phyloP scores from a whole-genome alignment of 2,329 filamentous ascomycete species.

The Tolypocladium guangdongense region DNA sequence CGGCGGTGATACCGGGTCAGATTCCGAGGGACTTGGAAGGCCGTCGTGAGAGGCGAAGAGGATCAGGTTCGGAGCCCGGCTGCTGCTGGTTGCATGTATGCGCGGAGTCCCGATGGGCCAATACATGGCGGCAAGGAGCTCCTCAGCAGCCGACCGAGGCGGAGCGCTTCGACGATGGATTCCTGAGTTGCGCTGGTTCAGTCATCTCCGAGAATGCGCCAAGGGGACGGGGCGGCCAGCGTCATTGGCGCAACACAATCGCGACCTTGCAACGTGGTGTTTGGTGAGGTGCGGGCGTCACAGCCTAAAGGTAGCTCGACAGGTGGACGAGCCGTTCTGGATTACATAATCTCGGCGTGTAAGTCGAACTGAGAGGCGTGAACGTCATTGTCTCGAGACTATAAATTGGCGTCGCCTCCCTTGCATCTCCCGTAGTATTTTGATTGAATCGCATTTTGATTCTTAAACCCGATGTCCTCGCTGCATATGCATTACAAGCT shows the following conservation, averaged over 20 bases:
- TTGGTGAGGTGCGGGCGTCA: neutral
- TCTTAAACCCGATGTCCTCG: too few species aligned
- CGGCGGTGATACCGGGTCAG: slow-evolving; percentile 9
- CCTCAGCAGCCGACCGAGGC: slow-evolving; percentile 11
- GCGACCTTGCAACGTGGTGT: neutral
- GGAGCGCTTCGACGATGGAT: slow-evolving; percentile 9
- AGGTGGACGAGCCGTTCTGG: neutral
- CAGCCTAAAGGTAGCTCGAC: neutral
- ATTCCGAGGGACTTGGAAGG: slow-evolving; percentile 25
- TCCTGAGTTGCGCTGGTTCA: slow-evolving; percentile 8
- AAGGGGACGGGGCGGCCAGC: slow-evolving; percentile 6
- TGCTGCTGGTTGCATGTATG: slow-evolving; percentile 69
- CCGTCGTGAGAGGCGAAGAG: slow-evolving; percentile 51
- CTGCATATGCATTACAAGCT: neutral
- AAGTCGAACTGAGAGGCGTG: neutral
- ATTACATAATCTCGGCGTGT: neutral
- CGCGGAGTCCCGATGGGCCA: slow-evolving; percentile 81
- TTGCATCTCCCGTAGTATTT: neutral
- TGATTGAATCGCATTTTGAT: neutral
- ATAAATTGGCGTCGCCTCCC: neutral
- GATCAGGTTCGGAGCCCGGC: slow-evolving; percentile 38
- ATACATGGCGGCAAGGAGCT: slow-evolving; percentile 55
- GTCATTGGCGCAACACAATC: slow-evolving; percentile 9
- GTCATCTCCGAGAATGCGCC: slow-evolving; percentile 15
- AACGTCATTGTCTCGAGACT: neutral